Evolutionary conservation across 768 basidiomycete genomes (phyloP), one percentile per base, ranked within the genome.

Genomic region (Kockovaella imperatae): DNA sequence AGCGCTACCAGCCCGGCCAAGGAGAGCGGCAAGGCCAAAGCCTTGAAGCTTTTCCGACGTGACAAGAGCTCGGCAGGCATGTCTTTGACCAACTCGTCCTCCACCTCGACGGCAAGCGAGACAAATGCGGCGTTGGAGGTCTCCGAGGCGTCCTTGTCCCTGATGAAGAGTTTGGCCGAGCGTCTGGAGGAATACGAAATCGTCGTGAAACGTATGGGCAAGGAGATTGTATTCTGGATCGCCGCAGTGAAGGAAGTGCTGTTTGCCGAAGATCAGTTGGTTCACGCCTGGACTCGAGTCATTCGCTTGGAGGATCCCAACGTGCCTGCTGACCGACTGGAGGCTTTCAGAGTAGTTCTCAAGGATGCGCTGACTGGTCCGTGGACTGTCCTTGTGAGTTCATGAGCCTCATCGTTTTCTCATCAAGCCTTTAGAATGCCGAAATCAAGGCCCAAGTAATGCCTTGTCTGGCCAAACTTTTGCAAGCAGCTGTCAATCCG

Each of bases 41-140:
- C 63, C 5, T 25, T 67, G 5, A 66, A 66, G 39, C 42, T 64
- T 3, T 71, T 71, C 54, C 50, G 68, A 4, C 69, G 68, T 41
- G 61, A 67, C 35, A 68, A 64, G 41, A 18, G 28, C 24, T 6
- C 5, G 28, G 25, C 38, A 7, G 38, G 30, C 13, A 35, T 29
- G 11, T 49, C 51, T 4, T 36, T 54, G 24, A 25, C 28, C 43
- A 13, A 47, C 41, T 20, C 43, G 36, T 30, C 34, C 42, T 44
- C 49, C 3, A 44, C 41, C 8, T 45, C 49, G 28, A 38, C 36
- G 21, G 11, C 32, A 28, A 21, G 11, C 7, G 42, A 44, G 13
- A 48, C 17, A 35, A 47, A 28, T 3, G 15, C 26, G 2, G 20
- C 31, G 25, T 11, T 20, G 28, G 47, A 49, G n/a, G 47, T 54